These are phyloP conservation scores for Russula dissimulans DNA, from an alignment of 768 basidiomycete genomes.

Conservation along the genomic window DNA sequence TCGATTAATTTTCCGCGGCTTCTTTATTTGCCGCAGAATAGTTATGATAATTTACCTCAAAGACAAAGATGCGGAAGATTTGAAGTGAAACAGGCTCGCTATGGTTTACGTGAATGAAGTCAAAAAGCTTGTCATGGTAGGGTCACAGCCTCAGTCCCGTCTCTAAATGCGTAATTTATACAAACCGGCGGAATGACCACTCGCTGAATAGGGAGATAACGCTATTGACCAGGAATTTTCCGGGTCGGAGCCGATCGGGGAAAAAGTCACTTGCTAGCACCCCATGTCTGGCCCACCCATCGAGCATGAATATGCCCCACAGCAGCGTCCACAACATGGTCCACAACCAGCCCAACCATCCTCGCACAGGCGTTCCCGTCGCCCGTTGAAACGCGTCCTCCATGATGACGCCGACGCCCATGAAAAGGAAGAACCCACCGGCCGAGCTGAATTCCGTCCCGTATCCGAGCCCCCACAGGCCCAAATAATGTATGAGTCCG, in stretches of 20 bases:
- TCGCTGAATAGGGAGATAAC: not conserved
- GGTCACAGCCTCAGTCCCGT: too few species aligned
- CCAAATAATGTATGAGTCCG: conserved; percentile 49
- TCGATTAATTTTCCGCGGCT: too few species aligned
- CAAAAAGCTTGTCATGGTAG: not conserved
- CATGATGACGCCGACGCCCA: conserved; percentile 41
- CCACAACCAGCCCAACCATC: conserved; percentile 46
- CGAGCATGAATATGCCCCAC: conserved; percentile 27
- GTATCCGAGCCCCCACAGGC: conserved; percentile 48
- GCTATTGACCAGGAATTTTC: not conserved
- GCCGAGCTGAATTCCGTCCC: conserved; percentile 38
- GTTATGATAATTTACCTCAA: too few species aligned
- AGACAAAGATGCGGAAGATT: too few species aligned
- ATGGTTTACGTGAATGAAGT: not conserved
- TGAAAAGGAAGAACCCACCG: conserved; percentile 47
- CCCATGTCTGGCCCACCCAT: conserved; percentile 10
- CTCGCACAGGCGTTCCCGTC: conserved; percentile 41
- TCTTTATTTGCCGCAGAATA: too few species aligned
- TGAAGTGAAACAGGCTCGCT: too few species aligned
- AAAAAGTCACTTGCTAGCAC: not conserved
- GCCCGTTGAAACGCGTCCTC: conserved; percentile 38
- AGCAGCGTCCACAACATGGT: conserved; percentile 35
- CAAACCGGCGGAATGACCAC: too few species aligned
- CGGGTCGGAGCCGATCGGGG: not conserved
- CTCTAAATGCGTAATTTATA: not conserved